phyloP scores from a whole-genome alignment of 176 grass and related monocot genomes.

The Aegilops longissima region DNA sequence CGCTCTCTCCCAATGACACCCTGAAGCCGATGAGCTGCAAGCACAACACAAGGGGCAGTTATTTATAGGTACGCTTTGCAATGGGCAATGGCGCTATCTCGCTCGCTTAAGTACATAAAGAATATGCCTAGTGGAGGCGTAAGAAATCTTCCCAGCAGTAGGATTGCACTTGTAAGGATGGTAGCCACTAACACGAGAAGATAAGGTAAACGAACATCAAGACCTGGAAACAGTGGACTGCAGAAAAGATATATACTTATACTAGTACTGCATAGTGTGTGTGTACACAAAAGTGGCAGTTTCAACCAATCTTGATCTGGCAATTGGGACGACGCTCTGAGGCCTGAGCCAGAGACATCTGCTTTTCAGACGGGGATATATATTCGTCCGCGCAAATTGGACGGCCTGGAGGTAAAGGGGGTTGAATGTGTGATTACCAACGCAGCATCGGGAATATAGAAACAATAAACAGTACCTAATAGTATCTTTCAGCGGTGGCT shows the following conservation, averaged over 20 bases:
- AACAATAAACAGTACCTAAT: conserved; percentile 15
- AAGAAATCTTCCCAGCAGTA: neutral
- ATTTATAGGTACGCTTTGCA: conserved; percentile 40
- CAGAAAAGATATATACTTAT: conserved; percentile 10
- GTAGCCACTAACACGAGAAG: conserved; percentile 28
- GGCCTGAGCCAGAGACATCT: neutral
- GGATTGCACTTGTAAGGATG: conserved; percentile 20
- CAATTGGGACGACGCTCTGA: neutral
- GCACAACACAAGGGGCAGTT: conserved; percentile 8
- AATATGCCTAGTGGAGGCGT: conserved; percentile 28
- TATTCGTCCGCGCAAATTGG: conserved; percentile 51
- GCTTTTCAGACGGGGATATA: conserved; percentile 20
- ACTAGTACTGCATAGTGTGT: neutral
- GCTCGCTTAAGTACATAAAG: conserved; percentile 1
- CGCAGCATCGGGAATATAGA: conserved; percentile 36
- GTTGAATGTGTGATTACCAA: conserved; percentile 6
- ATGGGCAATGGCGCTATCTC: neutral
- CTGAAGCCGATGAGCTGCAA: conserved; percentile 20
- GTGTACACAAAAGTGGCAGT: conserved; percentile 8
- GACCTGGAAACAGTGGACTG: conserved; percentile 10
- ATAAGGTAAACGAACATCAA: conserved; percentile 27
- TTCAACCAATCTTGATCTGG: conserved; percentile 14
- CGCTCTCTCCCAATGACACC: neutral
- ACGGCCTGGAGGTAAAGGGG: conserved; percentile 38
- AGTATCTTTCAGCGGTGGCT: neutral